Base-by-base conservation (phyloP, 345 rosid species). In the Populus pruinosa region DNA sequence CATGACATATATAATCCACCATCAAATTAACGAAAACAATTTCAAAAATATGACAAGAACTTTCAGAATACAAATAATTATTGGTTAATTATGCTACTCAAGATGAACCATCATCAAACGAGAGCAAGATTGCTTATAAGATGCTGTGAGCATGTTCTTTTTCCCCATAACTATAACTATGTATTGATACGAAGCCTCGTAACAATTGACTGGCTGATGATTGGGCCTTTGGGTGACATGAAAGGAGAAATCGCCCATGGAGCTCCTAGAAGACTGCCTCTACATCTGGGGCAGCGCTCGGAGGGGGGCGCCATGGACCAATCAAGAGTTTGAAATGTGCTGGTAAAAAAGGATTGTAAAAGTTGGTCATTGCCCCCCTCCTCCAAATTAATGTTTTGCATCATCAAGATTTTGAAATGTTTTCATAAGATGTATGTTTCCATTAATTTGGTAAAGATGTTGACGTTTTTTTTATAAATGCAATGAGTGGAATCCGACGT, bases 401-500 rank as follows among this genome's bases (percentile, higher is more conserved):
- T 68, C 83, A 72, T 38, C 49, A 41, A 69, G 31, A 9, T 74
- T 70, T n/a, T 33, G 36, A 33, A 33, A 33, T 33, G 36, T 62
- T 76, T 76, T 36, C 27, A 70, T 62, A 31, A 16, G 50, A 50
- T 65, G 56, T 38, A 64, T 71, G 75, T 64, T 35, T 38, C 16
- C 2, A 75, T 73, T 67, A 82, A 79, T 85, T 85, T 69, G 90
- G 88, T 87, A 71, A 69, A 39, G 87, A 87, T 38, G 86, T 72
- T 77, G 88, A 88, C 79, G 81, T 70, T 80, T 75, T 67, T 33
- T 33, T 4, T 4, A 10, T 17, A 27, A 43, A 39, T n/a, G 17
- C 38, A 65, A 49, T 17, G 17, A 80, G 85, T 88, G 89, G 86
- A 49, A 70, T 86, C 87, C 75, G 82, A 83, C 81, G 78, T 68